These are phyloP conservation scores for Sphagnum tenellum DNA, from an alignment of 225 moss, liverwort and hornwort species.

Conservation along the genomic window DNA sequence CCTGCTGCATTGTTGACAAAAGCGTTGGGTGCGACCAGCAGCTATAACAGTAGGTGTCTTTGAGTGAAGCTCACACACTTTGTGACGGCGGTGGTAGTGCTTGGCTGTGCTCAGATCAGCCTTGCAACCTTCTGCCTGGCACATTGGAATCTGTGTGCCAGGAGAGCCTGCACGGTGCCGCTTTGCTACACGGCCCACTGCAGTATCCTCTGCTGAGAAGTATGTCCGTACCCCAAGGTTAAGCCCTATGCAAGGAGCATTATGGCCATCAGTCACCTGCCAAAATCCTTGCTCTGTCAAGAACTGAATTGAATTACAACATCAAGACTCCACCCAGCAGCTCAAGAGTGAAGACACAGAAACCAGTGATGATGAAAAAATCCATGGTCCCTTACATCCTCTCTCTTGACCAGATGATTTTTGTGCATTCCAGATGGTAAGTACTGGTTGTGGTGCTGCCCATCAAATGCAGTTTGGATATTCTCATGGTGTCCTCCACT, in stretches of 20 bases:
- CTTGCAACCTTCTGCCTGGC: constrained; percentile 92
- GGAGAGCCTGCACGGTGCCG: constrained; percentile 82
- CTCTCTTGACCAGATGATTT: constrained; percentile 38
- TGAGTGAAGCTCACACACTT: constrained; percentile 91
- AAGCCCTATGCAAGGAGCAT: constrained; percentile 57
- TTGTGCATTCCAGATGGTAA: constrained; percentile 54
- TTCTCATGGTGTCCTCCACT: constrained; percentile 64
- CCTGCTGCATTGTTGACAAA: constrained; percentile 99
- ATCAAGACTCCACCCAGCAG: too few species aligned
- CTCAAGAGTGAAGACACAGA: too few species aligned
- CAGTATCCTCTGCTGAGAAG: constrained; percentile 88
- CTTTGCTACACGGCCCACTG: constrained; percentile 66
- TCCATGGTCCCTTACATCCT: constrained; percentile 24
- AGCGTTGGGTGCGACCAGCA: constrained; percentile 72
- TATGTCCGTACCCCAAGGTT: constrained; percentile 93
- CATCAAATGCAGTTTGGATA: constrained; percentile 34
- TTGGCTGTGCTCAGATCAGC: constrained; percentile 85
- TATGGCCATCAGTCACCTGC: constrained; percentile 59
- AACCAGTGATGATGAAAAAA: too few species aligned
- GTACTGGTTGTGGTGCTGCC: constrained; percentile 48
- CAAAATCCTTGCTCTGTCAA: too few species aligned
- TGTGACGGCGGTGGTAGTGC: constrained; percentile 91
- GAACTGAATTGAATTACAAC: too few species aligned
- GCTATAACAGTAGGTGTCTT: constrained; percentile 72
- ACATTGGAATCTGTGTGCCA: constrained; percentile 73